These are phyloP conservation scores for Cucurbita moschata DNA, from an alignment of 306 rosid species.

Conservation along the genomic window DNA sequence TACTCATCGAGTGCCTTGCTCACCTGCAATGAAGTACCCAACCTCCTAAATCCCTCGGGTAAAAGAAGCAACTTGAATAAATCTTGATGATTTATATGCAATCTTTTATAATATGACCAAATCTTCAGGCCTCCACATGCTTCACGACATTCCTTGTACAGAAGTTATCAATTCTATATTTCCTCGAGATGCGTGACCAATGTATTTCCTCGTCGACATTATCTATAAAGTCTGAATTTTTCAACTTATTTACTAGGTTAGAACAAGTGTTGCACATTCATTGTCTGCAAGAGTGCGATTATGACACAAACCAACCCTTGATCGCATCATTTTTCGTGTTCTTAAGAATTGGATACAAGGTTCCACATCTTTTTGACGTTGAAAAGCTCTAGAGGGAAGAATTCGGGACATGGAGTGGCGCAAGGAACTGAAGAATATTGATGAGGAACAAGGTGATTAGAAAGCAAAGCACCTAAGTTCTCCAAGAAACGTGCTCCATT, in stretches of 20 bases:
- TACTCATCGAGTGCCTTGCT: conserved; percentile 83
- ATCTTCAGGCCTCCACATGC: conserved; percentile 63
- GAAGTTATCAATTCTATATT: neutral
- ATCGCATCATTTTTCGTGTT: conserved; percentile 50
- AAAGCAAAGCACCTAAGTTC: conserved; percentile 8
- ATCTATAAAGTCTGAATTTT: no score
- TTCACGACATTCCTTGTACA: conserved; percentile 83
- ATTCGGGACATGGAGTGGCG: conserved; percentile 25
- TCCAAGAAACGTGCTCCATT: conserved; percentile 40
- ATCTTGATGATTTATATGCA: no score
- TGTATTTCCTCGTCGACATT: no score
- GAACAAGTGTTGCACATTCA: no score
- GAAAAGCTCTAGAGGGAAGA: conserved; percentile 37
- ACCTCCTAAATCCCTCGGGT: neutral
- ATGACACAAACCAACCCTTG: conserved; percentile 54
- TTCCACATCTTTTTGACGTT: conserved; percentile 42
- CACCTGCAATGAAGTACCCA: conserved; percentile 34
- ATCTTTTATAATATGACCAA: no score
- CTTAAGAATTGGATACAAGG: conserved; percentile 30
- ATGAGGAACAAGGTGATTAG: conserved; percentile 22
- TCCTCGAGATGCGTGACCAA: no score
- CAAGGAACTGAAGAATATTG: conserved; percentile 11
- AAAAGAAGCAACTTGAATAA: neutral
- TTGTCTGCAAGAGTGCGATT: no score
- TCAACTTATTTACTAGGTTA: no score